Percentiles rank a stretch among this genome's conserved stretches.
Conservation (phyloP, 495 filamentous ascomycete species). For the Penicillium egyptiacum region DNA sequence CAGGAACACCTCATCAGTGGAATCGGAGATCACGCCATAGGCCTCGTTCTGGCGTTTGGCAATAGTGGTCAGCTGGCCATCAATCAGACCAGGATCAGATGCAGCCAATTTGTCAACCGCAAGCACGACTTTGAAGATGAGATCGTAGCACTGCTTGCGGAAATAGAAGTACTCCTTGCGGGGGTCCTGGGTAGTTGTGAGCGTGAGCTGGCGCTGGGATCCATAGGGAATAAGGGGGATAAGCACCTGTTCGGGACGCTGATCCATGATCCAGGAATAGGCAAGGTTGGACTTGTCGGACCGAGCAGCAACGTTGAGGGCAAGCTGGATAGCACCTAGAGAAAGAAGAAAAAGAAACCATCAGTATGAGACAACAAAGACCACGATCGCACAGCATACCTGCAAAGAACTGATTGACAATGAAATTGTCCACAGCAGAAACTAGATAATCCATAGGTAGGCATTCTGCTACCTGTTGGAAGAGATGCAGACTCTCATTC, state of each 20-base stretch:
- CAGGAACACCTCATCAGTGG: slow-evolving; percentile 88
- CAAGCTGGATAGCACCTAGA: slow-evolving; percentile 85
- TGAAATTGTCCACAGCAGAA: slow-evolving; percentile 74
- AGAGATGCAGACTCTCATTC: slow-evolving; percentile 84
- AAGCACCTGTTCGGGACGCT: slow-evolving; percentile 51
- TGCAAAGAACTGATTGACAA: slow-evolving; percentile 81
- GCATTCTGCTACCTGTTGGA: slow-evolving; percentile 79
- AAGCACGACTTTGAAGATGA: slow-evolving; percentile 74
- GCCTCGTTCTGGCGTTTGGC: slow-evolving; percentile 82
- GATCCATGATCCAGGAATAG: slow-evolving; percentile 70
- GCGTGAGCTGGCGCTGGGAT: slow-evolving; percentile 13
- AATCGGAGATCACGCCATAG: slow-evolving; percentile 80
- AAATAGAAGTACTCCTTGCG: slow-evolving; percentile 64
- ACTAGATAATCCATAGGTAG: slow-evolving; percentile 79
- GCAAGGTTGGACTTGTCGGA: slow-evolving; percentile 83
- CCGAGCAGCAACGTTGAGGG: slow-evolving; percentile 74
- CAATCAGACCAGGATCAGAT: slow-evolving; percentile 65
- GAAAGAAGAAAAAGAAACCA: background rate
- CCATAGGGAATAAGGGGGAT: slow-evolving; percentile 3
- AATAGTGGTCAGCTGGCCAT: slow-evolving; percentile 72
- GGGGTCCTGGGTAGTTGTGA: slow-evolving; percentile 53
- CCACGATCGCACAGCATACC: slow-evolving; percentile 27
- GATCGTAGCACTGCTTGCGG: slow-evolving; percentile 76
- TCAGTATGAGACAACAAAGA: slow-evolving; percentile 12
- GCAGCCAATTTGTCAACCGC: slow-evolving; percentile 69